These are phyloP conservation scores for Fusarium anthophilum DNA, from an alignment of 2,329 filamentous ascomycete species.

Conservation along the genomic window DNA sequence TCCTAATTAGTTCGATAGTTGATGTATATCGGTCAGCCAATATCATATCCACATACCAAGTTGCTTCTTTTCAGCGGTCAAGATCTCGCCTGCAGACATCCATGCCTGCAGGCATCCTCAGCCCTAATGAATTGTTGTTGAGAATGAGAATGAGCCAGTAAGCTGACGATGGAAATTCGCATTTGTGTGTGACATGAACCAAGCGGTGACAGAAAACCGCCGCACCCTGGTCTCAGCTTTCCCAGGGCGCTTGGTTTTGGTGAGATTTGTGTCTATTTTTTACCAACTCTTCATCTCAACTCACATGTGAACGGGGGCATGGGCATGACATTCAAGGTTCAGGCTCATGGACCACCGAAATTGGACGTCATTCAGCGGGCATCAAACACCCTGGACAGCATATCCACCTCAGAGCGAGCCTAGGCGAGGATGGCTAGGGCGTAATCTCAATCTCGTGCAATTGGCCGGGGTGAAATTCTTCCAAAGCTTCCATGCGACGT, in stretches of 20 bases:
- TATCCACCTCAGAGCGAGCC: constrained; percentile 33
- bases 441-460: constrained; percentile 9
- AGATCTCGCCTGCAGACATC: constrained; percentile 6
- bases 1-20: neutral
- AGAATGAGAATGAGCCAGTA: neutral
- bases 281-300: constrained; percentile 8
- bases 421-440: constrained; percentile 5
- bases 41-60: constrained; percentile 5
- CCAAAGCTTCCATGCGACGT: constrained; percentile 41
- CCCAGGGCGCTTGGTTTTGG: neutral
- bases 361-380: constrained; percentile 43
- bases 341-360: constrained; percentile 37
- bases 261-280: neutral
- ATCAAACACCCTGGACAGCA: constrained; percentile 19
- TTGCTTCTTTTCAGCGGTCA: constrained; percentile 39
- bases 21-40: constrained; percentile 8
- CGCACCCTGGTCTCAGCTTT: constrained; percentile 34
- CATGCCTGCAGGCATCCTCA: constrained; percentile 9
- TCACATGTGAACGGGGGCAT: constrained; percentile 16
- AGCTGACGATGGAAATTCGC: constrained; percentile 28
- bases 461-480: constrained; percentile 29
- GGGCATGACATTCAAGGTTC: constrained; percentile 34
- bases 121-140: constrained; percentile 30
- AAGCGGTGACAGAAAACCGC: constrained; percentile 24
- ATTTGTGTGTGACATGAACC: constrained; percentile 24